Percentiles rank a stretch among this genome's conserved stretches.
Evolutionary conservation across 306 rosid genomes (phyloP).

Genomic region (Vigna hirtella): DNA sequence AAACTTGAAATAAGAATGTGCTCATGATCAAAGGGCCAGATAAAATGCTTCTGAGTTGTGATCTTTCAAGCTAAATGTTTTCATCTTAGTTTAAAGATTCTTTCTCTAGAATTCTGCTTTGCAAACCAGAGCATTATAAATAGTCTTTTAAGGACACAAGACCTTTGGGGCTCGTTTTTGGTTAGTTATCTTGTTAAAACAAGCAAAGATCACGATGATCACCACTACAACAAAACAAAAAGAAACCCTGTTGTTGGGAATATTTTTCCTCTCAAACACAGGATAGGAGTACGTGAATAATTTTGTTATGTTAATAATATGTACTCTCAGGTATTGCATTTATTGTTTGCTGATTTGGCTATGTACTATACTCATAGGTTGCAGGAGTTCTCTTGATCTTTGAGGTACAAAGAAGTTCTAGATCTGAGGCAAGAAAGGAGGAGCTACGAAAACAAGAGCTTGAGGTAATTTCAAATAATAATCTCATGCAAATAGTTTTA

Average conservation of each 20-base stretch:
- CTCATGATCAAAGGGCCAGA: background rate
- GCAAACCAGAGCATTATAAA: background rate
- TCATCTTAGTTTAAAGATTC: too few relatives aligned
- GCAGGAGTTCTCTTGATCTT: slow-evolving; percentile 73
- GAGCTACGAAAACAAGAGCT: slow-evolving; percentile 78
- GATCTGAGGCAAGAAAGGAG: slow-evolving; percentile 97
- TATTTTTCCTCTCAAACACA: slow-evolving; percentile 4
- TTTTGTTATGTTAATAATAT: slow-evolving; percentile 12
- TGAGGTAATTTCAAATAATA: slow-evolving; percentile 62
- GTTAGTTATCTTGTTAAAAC: background rate
- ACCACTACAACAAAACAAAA: background rate
- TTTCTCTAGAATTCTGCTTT: too few relatives aligned
- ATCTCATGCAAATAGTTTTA: slow-evolving; percentile 5
- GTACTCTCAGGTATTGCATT: slow-evolving; percentile 25
- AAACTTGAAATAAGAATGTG: background rate
- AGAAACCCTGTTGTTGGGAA: background rate
- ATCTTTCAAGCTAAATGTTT: slow-evolving; percentile 2
- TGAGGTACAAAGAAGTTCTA: slow-evolving; percentile 92
- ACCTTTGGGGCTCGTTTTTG: background rate
- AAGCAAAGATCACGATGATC: background rate
- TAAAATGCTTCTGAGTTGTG: background rate
- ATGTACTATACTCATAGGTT: slow-evolving; percentile 61
- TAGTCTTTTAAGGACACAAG: background rate
- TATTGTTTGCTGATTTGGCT: slow-evolving; percentile 26
- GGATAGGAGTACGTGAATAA: background rate